Evolutionary conservation across 1,284 basidiomycete genomes (phyloP), one percentile per base, ranked within the genome.

Genomic region (Puccinia triticina): DNA sequence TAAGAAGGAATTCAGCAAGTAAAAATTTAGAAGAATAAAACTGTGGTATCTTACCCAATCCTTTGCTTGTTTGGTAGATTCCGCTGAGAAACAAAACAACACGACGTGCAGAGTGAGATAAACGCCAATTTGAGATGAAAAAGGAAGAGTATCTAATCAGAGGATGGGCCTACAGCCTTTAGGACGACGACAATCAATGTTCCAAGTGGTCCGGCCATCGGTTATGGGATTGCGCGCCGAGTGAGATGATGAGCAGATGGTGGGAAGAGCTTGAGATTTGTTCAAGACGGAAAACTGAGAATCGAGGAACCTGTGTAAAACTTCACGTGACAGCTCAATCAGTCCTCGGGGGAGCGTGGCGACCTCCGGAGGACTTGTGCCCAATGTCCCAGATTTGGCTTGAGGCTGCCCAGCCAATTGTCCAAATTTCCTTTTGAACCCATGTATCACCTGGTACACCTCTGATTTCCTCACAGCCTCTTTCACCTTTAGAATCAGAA

Each of bases 161-260:
- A 76, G 37, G 64, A 29, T 71, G 5, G 77, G 91, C 93, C 87
- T 89, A 98, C 96, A 86, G 95, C 96, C 89, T 96, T 95, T 85
- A 96, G 91, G 79, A 98, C 92, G 85, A 99, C 95, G 81, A 94
- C 94, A 85, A 98, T 92, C 87, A 99, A 91, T 46, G 96, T 98
- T 82, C 96, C 96, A 83, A 97, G 29, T 29, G 79, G 79, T 3
- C 50, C 34, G 43, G 64, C 66, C 77, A 79, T 79, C 46, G 72
- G 72, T 43, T 11, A 48, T 21, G 3, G 61, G 34, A 16, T 64
- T 16, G 34, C 34, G 32, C 32, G 21, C 61, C 34, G 34, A 64
- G 32, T 57, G 55, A 57, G n/a, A n/a, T n/a, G 34, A 67, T 43
- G 37, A 71, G 67, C 67, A 71, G 67, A 71, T 11, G 67, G 32